Percentiles rank a stretch among this genome's conserved stretches.
phyloP scores from a whole-genome alignment of 805 yeast species.

The Pichia kluyveri region DNA sequence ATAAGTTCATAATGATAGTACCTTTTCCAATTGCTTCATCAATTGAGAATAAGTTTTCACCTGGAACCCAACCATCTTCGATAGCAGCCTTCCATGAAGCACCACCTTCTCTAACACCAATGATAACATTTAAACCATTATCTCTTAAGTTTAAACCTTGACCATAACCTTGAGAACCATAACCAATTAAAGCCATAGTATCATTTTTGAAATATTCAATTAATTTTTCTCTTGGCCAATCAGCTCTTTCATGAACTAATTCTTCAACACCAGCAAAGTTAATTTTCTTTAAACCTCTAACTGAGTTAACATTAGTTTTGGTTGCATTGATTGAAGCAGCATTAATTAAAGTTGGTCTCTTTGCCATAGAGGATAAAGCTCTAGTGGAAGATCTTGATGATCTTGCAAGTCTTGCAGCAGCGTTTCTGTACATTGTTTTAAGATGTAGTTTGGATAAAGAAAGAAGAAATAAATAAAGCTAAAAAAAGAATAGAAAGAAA shows the following conservation, averaged over 20 bases:
- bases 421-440: conserved; percentile 31
- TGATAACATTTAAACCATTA: conserved; percentile 94
- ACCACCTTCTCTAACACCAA: conserved; percentile 98
- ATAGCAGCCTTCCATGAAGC: conserved; percentile 99
- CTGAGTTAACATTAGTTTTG: conserved; percentile 41
- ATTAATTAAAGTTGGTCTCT: conserved; percentile 12
- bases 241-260: conserved; percentile 95
- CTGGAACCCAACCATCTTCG: conserved; percentile 99
- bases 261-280: conserved; percentile 95
- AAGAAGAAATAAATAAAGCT: not conserved
- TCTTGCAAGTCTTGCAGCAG: conserved; percentile 41
- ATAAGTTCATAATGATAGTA: conserved; percentile 93
- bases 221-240: conserved; percentile 98
- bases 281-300: conserved; percentile 92
- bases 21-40: conserved; percentile 89
- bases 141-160: conserved; percentile 99
- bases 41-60: conserved; percentile 93
- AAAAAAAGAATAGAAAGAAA: not conserved
- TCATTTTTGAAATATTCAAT: conserved; percentile 95
- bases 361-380: conserved; percentile 43
- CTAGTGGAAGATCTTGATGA: conserved; percentile 48
- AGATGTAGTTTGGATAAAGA: not conserved
- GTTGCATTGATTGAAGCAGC: conserved; percentile 27
- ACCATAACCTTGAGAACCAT: conserved; percentile 99
- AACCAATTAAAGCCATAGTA: conserved; percentile 95